Base-by-base conservation (phyloP, 163 green algal genomes). In the Scenedesmus sp. region DNA sequence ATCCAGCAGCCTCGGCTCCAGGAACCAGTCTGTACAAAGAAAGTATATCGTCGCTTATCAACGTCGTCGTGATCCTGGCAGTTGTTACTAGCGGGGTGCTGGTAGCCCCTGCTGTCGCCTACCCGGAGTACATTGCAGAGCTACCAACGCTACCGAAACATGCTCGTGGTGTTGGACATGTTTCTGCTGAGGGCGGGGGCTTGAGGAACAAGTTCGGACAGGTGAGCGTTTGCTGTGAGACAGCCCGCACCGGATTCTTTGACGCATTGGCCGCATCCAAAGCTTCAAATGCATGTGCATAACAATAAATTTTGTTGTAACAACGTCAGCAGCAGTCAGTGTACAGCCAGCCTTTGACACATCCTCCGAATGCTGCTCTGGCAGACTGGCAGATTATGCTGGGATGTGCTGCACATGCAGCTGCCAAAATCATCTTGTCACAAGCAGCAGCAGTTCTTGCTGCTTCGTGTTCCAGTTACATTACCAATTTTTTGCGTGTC, bases 151-250 rank as follows among this genome's bases (percentile, higher is more conserved):
- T 59, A 6, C 54, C 20, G 7, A 18, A 20, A 16, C 3, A 83
- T 18, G 66, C 54, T 34, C 62, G 20, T 84, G 86, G 86, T 15
- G 86, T 90, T 12, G 86, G 86, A 18, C 86, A 90, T 23, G 9
- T 66, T 12, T 56, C 16, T 23, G 52, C 46, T 18, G 62, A 10
- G 9, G 86, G 86, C 15, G 86, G 86, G 3, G 86, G 86, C 46
- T 9, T 82, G 62, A 34, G 62, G 9, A 90, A 90, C 86, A 56
- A 52, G 16, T 90, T 90, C 13, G 86, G 86, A 18, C 55, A 83
- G 46, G 86, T 90, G 54, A 46, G 86, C 34, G 8, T n/a, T 5
- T 74, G 23, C 6, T 62, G 34, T 12, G 3, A 55, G 55, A 88
- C 23, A 16, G 26, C 52, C 26, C 6, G 55, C 82, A 88, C 7